Evolutionary conservation across 169 alveolate genomes (phyloP), one percentile per base, ranked within the genome.

Genomic region (Babesia bigemina): DNA sequence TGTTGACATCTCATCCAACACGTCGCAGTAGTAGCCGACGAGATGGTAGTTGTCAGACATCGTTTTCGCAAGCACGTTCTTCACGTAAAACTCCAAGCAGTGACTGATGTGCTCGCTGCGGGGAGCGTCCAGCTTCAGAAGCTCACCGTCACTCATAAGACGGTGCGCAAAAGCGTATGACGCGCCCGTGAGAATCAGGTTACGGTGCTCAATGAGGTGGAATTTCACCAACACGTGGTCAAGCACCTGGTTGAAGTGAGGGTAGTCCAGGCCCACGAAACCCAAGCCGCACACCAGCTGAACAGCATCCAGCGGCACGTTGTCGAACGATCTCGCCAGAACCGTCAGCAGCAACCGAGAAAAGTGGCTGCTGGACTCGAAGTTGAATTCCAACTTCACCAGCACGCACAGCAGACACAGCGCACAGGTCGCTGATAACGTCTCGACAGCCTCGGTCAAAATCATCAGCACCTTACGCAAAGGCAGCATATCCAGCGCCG

Each of bases 81-180:
- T 81, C 36, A 65, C 73, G 29, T 49, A 29, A 21, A 47, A 62
- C 60, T 63, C 78, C 55, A 81, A 52, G 50, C 84, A 71, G 36
- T 81, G 70, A 66, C 57, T 44, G n/a, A 81, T 49, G 61, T 70
- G 55, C 12, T 22, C 50, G 65, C 78, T 76, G 61, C 63, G 76
- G 8, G 62, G 73, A 16, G n/a, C 70, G 13, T 29, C 42, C 44
- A 61, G 44, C 14, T 50, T 26, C 16, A 61, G 26, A 17, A 53
- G 55, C 48, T 56, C 78, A 45, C 19, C n/a, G 29, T 42, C 49
- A 28, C 70, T 16, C 65, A n/a, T n/a, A 17, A 63, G 75, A 73
- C 63, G 45, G n/a, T 24, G 21, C 10, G 84, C 70, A 16, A 52
- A 58, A 22, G 88, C 83, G 52, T 81, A 81, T 7, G 76, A 49